Conservation (phyloP, 257 asterid genomes). For the Craterostigma plantagineum region DNA sequence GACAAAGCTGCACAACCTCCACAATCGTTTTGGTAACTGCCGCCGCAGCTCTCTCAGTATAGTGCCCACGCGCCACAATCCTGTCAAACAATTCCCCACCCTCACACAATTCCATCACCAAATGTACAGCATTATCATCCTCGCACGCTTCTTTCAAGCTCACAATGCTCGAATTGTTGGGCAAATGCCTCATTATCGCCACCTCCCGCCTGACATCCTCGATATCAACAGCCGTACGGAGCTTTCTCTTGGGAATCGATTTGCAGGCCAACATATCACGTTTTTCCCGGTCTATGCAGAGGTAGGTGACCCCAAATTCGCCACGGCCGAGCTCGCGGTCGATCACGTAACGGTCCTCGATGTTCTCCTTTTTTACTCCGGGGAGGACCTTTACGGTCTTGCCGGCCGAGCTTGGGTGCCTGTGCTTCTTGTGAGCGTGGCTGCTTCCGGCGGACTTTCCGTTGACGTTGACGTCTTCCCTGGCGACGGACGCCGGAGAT, state of each 20-base stretch:
- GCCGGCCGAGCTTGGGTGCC: constrained; percentile 22
- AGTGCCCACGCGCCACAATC: constrained; percentile 94
- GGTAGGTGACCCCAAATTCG: constrained; percentile 84
- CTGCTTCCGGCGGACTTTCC: constrained; percentile 67
- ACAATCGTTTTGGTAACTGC: constrained; percentile 60
- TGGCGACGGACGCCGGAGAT: constrained; percentile 92
- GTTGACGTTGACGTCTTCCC: constrained; percentile 71
- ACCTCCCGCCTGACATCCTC: constrained; percentile 86
- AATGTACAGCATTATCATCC: constrained; percentile 94
- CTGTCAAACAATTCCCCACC: constrained; percentile 94
- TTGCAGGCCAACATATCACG: constrained; percentile 76
- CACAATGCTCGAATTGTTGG: constrained; percentile 59
- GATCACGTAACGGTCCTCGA: constrained; percentile 50
- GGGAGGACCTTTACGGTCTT: constrained; percentile 40
- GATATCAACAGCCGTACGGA: constrained; percentile 75
- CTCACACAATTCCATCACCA: constrained; percentile 91
- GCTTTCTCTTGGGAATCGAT: constrained; percentile 83
- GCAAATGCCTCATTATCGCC: constrained; percentile 88
- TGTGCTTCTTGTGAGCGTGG: constrained; percentile 46
- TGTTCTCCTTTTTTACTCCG: constrained; percentile 42
- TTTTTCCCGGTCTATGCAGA: constrained; percentile 71
- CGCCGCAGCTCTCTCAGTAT: constrained; percentile 81
- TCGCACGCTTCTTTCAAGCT: constrained; percentile 77
- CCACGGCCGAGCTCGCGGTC: constrained; percentile 87
- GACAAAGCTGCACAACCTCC: constrained; percentile 88